Conservation (phyloP, 352 stramenopile species). For the Phytophthora podocarpi region DNA sequence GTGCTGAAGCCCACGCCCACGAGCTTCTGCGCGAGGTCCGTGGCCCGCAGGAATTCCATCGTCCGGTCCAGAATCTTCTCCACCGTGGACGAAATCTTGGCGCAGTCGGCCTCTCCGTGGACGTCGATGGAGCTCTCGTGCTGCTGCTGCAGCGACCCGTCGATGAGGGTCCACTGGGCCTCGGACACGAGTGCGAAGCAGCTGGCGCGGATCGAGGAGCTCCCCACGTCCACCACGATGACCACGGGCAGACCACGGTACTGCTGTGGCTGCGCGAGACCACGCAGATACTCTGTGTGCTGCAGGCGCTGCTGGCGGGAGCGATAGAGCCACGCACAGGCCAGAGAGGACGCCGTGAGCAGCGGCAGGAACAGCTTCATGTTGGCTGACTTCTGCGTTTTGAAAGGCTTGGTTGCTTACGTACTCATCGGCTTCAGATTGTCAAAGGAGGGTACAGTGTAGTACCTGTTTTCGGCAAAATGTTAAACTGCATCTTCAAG, state of each 20-base stretch:
- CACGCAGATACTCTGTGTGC: conserved; percentile 26
- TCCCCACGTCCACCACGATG: conserved; percentile 92
- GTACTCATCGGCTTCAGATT: too few species aligned
- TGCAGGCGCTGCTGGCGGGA: conserved; percentile 30
- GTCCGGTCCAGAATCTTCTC: conserved; percentile 57
- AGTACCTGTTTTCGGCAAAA: too few species aligned
- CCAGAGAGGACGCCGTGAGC: conserved; percentile 28
- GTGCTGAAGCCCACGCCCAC: conserved; percentile 90
- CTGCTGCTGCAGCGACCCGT: conserved; percentile 71
- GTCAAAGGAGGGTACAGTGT: too few species aligned
- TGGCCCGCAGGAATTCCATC: conserved; percentile 55
- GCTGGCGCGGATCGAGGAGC: conserved; percentile 92
- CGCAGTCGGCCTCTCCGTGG: conserved; percentile 64
- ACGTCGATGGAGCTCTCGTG: conserved; percentile 49
- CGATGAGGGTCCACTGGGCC: conserved; percentile 64
- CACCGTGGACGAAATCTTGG: conserved; percentile 46
- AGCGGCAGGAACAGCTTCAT: conserved; percentile 39
- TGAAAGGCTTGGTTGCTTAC: too few species aligned
- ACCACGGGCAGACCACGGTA: conserved; percentile 55
- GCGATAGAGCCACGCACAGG: conserved; percentile 31
- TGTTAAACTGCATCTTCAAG: conserved; percentile 1
- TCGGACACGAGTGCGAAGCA: conserved; percentile 71
- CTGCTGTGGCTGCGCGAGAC: conserved; percentile 40
- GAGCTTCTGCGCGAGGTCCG: conserved; percentile 49
- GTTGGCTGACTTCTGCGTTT: too few species aligned